phyloP scores from a whole-genome alignment of 306 rosid species.

The Malus orientalis region DNA sequence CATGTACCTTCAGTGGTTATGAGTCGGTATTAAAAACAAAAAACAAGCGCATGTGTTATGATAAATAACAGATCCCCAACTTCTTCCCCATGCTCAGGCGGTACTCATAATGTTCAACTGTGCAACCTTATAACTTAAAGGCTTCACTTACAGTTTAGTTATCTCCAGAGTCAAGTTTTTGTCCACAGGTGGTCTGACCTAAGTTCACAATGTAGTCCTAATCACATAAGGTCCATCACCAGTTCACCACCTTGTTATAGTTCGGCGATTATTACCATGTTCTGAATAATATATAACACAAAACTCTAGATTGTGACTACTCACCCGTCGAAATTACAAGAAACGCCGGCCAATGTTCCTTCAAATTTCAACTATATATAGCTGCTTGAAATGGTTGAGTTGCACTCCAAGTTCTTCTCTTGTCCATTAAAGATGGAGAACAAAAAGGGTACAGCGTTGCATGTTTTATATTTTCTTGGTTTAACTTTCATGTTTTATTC shows the following conservation, averaged over 20 bases:
- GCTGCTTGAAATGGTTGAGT: neutral
- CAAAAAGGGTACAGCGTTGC: neutral
- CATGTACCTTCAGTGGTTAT: too few species aligned
- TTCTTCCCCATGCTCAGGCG: too few species aligned
- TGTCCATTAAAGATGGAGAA: slow-evolving; percentile 20
- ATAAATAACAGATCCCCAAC: too few species aligned
- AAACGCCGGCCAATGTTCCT: neutral
- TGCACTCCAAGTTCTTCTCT: neutral
- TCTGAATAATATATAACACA: neutral
- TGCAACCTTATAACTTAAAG: too few species aligned
- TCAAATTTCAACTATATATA: neutral
- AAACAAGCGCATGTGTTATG: too few species aligned
- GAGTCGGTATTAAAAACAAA: too few species aligned
- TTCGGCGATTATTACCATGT: neutral
- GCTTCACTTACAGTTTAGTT: too few species aligned
- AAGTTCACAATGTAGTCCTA: neutral
- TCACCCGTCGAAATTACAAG: neutral
- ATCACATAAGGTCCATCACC: neutral
- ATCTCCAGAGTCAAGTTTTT: too few species aligned
- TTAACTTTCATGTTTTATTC: slow-evolving; percentile 19
- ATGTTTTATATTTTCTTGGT: slow-evolving; percentile 16
- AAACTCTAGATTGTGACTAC: neutral
- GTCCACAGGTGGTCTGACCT: too few species aligned
- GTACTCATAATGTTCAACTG: too few species aligned
- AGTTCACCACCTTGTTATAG: neutral